phyloP scores from a whole-genome alignment of 139 green algal genomes.

The Pycnococcus provasolii region DNA sequence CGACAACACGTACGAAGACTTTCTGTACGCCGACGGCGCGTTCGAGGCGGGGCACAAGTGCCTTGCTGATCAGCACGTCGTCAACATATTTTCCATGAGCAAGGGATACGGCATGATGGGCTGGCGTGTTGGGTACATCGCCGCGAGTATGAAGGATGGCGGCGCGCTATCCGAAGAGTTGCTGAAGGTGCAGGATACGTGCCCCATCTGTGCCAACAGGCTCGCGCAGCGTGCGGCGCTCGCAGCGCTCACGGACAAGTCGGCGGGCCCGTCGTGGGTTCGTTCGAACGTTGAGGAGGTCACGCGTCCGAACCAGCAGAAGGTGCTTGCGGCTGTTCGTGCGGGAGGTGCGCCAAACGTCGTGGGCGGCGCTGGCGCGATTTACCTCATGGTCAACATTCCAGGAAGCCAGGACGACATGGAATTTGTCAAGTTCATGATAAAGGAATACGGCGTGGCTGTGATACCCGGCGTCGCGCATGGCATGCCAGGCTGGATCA shows the following conservation, averaged over 20 bases:
- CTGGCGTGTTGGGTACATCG: constrained; percentile 68
- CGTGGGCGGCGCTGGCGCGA: constrained; percentile 65
- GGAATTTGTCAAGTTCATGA: constrained; percentile 68
- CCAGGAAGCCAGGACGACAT: constrained; percentile 55
- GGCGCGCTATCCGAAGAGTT: constrained; percentile 37
- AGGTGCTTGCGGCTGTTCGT: constrained; percentile 50
- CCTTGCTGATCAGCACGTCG: constrained; percentile 49
- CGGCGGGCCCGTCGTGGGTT: constrained; percentile 47
- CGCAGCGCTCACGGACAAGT: constrained; percentile 40
- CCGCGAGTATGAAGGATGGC: constrained; percentile 21
- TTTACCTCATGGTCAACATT: constrained; percentile 80
- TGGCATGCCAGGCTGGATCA: constrained; percentile 53
- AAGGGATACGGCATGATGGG: constrained; percentile 60
- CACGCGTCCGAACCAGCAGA: constrained; percentile 41
- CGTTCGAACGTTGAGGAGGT: constrained; percentile 23
- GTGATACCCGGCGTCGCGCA: constrained; percentile 74
- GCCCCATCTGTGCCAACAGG: constrained; percentile 73
- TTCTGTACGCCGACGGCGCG: constrained; percentile 50
- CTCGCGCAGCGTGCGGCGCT: constrained; percentile 59
- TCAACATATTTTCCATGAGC: constrained; percentile 77
- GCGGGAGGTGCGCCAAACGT: constrained; percentile 46
- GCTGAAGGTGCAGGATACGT: constrained; percentile 83
- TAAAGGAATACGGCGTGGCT: constrained; percentile 68
- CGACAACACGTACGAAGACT: constrained; percentile 92
- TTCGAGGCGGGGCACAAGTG: constrained; percentile 39